Evolutionary conservation across 768 basidiomycete genomes (phyloP), one percentile per base, ranked within the genome.

Genomic region (Gloeophyllum trabeum): DNA sequence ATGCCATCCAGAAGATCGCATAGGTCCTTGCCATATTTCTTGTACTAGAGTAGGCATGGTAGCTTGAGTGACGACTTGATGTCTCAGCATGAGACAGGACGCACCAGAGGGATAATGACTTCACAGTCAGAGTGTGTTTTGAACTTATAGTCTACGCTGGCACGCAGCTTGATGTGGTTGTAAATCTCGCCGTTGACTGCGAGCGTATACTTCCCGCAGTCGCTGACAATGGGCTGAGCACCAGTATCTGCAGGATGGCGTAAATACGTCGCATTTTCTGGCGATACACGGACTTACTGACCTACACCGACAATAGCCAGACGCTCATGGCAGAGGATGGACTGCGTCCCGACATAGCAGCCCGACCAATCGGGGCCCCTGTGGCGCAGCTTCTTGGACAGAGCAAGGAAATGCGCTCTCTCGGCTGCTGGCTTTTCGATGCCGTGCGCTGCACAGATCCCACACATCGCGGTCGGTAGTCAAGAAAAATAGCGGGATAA

Each of bases 121-220:
- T 99, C 96, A 61, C 96, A 99, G 55, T 99, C 96, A 0, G 93
- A 97, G 56, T 94, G 88, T 0, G 94, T 98, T 70, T 90, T 96
- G 72, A 98, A 94, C 44, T 77, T 79, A 49, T 79, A 75, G 43
- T 65, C 70, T 35, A 75, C 57, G 26, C 75, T 79, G 40, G 79
- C 73, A 44, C 88, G 76, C 40, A 98, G 76, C 14, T 81, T 71
- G 43, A 87, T 63, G 57, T 98, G 90, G 70, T 98, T 99, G 73
- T 99, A 99, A 54, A 99, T 98, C 64, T 99, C 96, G 40, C 96
- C 96, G 62, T 99, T 99, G 57, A 99, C 96, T 44, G 86, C 77
- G 42, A 99, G 81, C 49, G 82, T 74, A 48, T 80, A 54, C 52
- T 83, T 86, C 41, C 80, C 84, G 50, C 97, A 90, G 19, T 87